Conservation (phyloP, 352 stramenopile genomes). For the Pythium vanterpoolii region DNA sequence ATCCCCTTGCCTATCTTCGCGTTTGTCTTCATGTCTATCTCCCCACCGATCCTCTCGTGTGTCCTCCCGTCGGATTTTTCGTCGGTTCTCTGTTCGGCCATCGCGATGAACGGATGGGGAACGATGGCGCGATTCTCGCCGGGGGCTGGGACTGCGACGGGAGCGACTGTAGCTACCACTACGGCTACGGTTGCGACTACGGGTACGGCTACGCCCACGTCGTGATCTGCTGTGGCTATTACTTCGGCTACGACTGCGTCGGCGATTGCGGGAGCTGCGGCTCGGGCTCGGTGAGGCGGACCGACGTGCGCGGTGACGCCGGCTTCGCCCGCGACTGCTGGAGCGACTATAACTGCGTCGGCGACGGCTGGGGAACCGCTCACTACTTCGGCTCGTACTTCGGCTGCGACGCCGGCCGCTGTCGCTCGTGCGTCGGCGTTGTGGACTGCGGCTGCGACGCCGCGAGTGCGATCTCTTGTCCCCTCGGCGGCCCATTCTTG, state of each 20-base stretch:
- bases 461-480: slow-evolving; percentile 13
- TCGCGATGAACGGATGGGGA: not conserved
- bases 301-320: slow-evolving; percentile 2
- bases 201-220: slow-evolving; percentile 8
- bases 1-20: not conserved
- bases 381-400: slow-evolving; percentile 10
- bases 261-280: not conserved
- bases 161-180: slow-evolving; percentile 18
- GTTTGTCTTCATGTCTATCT: not conserved
- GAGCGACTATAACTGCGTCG: slow-evolving; percentile 31
- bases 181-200: not conserved
- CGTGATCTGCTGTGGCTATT: slow-evolving; percentile 1
- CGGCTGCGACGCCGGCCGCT: slow-evolving; percentile 13
- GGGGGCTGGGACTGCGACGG: slow-evolving; percentile 21
- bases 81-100: not conserved
- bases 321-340: slow-evolving; percentile 17
- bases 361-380: slow-evolving; percentile 14
- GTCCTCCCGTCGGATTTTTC: not conserved
- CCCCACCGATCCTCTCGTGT: not conserved
- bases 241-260: slow-evolving; percentile 25
- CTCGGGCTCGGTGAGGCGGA: slow-evolving; percentile 8
- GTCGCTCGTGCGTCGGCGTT: slow-evolving; percentile 5
- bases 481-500: slow-evolving; percentile 10
- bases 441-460: slow-evolving; percentile 16
- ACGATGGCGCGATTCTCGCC: not conserved